Evolutionary conservation across 495 filamentous ascomycete species (phyloP), one percentile per base, ranked within the genome.

Genomic region (Daldinia grandis): DNA sequence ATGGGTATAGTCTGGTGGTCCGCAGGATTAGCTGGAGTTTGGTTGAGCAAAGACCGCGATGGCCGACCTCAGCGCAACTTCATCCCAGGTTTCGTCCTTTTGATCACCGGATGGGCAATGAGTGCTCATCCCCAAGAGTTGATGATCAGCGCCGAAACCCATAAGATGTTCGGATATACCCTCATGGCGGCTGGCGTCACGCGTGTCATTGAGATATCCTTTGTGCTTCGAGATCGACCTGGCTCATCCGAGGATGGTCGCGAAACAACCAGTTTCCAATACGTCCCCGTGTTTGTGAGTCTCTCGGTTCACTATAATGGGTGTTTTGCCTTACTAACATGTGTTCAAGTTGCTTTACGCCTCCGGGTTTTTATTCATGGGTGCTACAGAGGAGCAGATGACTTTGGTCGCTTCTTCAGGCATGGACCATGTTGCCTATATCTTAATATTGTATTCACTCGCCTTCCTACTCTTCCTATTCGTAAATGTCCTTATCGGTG

Each of bases 1-100:
- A 99, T 98, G 96, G 95, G 95, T 30, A 87, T 99, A 64, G 89
- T 99, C 58, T 99, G 95, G 95, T 98, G 94, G 94, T 91, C 88
- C 74, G 94, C 96, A 17, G 95, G 95, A 17, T 81, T 99, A 24
- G 83, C 95, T 28, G 96, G 95, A 19, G 86, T 99, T 64, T 99
- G 95, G 96, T 81, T 98, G 30, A 95, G 92, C 76, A 87, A 88
- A 61, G 93, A 86, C 69, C 86, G 93, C 62, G 87, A 94, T 64
- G 95, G 95, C n/a, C 80, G 84, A 9, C 94, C 95, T 14, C 92
- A 93, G 85, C 87, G 95, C 68, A 99, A 99, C 76, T 84, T 99
- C 63, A 91, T 99, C 56, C 95, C 95, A 6, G 94, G 88, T 14
- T 88, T 98, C 62, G 92, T 98, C 37, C 92, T 99, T 58, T 76